These are phyloP conservation scores for Wallacemonas sp. DNA, from an alignment of 208 protist species.

Conservation along the genomic window DNA sequence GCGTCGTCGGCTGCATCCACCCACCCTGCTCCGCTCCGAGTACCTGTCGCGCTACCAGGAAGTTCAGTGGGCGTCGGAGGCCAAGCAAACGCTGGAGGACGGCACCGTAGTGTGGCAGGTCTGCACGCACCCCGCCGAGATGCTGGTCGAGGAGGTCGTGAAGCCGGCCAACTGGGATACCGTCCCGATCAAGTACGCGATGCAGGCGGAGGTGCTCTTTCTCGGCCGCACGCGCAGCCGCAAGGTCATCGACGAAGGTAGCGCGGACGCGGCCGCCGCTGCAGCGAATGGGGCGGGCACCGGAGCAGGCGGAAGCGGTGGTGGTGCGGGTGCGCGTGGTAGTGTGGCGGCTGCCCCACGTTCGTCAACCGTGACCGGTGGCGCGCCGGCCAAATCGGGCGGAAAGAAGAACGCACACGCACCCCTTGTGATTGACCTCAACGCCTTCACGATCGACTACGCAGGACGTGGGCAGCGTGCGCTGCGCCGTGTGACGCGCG, in stretches of 20 bases:
- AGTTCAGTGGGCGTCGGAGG: constrained; percentile 52
- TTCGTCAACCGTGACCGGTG: not conserved
- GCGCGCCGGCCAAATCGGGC: not conserved
- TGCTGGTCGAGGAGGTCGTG: constrained; percentile 80
- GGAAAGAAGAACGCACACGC: constrained; percentile 10
- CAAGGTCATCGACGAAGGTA: constrained; percentile 53
- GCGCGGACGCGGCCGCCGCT: constrained; percentile 11
- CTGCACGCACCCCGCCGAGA: constrained; percentile 57
- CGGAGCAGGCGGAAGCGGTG: not conserved
- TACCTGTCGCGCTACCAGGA: constrained; percentile 79
- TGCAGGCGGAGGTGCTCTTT: constrained; percentile 71
- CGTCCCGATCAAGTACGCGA: constrained; percentile 62
- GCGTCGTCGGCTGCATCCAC: constrained; percentile 65
- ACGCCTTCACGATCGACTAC: constrained; percentile 68
- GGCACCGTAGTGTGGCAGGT: constrained; percentile 81
- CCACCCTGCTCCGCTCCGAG: constrained; percentile 71
- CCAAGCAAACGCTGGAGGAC: constrained; percentile 69
- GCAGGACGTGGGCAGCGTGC: constrained; percentile 73
- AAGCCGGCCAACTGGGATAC: constrained; percentile 79
- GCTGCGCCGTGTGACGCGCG: constrained; percentile 63
- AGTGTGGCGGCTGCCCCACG: not conserved
- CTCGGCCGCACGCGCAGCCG: constrained; percentile 50
- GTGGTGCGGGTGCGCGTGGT: no score
- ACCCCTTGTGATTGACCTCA: constrained; percentile 45
- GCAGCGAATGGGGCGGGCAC: not conserved